Percentiles rank a stretch among this genome's conserved stretches.
Evolutionary conservation across 2,329 filamentous ascomycete species (phyloP).

Genomic region (Talaromyces sp.): DNA sequence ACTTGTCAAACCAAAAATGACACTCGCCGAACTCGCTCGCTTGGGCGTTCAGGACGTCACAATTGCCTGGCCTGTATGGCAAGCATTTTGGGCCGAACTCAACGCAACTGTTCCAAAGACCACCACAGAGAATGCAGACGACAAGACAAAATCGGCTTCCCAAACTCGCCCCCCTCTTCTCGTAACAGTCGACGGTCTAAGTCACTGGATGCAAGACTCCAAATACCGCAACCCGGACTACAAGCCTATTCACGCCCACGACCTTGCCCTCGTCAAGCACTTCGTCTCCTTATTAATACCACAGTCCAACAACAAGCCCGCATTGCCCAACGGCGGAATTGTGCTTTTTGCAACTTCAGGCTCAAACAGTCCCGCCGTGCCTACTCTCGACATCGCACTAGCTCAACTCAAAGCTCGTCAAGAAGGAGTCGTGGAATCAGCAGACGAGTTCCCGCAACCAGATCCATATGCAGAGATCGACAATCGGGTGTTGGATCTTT

Average conservation of each 20-base stretch:
- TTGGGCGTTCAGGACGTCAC: constrained; percentile 72
- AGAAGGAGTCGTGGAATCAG: constrained; percentile 34
- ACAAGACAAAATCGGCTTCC: constrained; percentile 37
- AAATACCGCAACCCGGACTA: constrained; percentile 71
- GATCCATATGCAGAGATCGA: constrained; percentile 56
- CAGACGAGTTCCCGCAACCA: constrained; percentile 47
- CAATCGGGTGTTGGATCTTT: constrained; percentile 49
- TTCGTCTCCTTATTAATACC: constrained; percentile 66
- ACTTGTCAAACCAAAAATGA: constrained; percentile 57
- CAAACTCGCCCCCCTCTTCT: constrained; percentile 62
- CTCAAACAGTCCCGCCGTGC: constrained; percentile 65
- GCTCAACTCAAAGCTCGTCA: constrained; percentile 49
- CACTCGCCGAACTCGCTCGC: constrained; percentile 67
- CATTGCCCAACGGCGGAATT: constrained; percentile 71
- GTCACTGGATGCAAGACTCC: constrained; percentile 75
- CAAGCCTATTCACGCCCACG: constrained; percentile 78
- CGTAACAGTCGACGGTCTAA: constrained; percentile 73
- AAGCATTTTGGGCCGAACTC: constrained; percentile 79
- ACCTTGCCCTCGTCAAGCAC: constrained; percentile 71
- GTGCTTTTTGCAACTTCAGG: constrained; percentile 72
- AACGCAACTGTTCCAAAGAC: constrained; percentile 46
- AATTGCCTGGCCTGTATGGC: constrained; percentile 75
- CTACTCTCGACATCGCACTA: constrained; percentile 68
- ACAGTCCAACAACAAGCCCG: constrained; percentile 16
- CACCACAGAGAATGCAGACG: constrained; percentile 38